Conservation (phyloP, 106 monocot species). For the Acorus calamus region DNA sequence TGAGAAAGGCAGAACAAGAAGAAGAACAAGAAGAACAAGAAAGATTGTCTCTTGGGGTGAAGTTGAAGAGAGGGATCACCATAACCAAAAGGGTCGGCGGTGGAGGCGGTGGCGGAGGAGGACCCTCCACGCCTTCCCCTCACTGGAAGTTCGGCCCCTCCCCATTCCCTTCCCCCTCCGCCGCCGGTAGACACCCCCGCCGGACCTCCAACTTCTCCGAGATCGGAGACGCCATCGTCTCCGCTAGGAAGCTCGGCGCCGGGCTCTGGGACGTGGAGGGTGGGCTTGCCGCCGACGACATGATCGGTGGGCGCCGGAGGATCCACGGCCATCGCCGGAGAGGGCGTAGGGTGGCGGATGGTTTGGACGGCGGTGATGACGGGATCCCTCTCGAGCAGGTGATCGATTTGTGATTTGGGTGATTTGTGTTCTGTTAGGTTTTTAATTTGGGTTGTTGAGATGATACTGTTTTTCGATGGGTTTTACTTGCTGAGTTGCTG, state of each 20-base stretch:
- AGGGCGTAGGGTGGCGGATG: background rate
- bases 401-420: background rate
- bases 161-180: background rate
- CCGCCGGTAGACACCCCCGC: slow-evolving; percentile 4
- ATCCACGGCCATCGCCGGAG: background rate
- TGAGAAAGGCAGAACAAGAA: too few species aligned
- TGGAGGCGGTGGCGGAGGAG: too few species aligned
- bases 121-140: slow-evolving; percentile 39
- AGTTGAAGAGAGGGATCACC: slow-evolving; percentile 25
- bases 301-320: background rate
- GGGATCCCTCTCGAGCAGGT: background rate
- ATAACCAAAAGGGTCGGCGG: slow-evolving; percentile 17
- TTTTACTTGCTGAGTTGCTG: too few species aligned
- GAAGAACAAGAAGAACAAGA: slow-evolving; percentile 2
- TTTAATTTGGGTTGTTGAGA: too few species aligned
- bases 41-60: slow-evolving; percentile 17
- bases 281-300: background rate
- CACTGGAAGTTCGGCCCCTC: slow-evolving; percentile 43
- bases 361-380: background rate
- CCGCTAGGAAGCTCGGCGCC: slow-evolving; percentile 53
- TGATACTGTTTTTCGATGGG: too few species aligned
- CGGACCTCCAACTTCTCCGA: background rate
- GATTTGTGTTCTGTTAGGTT: too few species aligned
- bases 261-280: slow-evolving; percentile 56
- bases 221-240: slow-evolving; percentile 12